A percentile compares a stretch with the other conserved stretches of the same genome.
phyloP scores from a whole-genome alignment of 192 early-diverging fungal species.

The Coemansia sp. region DNA sequence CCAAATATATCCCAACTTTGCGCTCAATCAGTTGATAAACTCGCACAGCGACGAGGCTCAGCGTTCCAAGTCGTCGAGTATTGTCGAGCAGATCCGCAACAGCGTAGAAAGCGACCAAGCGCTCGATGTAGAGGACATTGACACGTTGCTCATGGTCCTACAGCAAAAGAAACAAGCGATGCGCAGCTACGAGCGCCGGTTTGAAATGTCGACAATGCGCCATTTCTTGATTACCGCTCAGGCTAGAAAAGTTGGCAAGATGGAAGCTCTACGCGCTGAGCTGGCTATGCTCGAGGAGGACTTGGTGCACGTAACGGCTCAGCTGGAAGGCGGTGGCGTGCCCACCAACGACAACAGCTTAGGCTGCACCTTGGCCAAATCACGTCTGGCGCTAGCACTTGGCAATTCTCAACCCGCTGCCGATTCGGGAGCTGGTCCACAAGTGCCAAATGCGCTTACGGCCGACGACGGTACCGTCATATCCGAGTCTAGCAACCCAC shows the following conservation, averaged over 20 bases:
- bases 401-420: constrained; percentile 6
- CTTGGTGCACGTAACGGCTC: constrained; percentile 37
- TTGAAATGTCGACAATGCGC: constrained; percentile 59
- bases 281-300: constrained; percentile 46
- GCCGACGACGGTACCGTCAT: constrained; percentile 3
- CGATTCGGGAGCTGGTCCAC: constrained; percentile 22
- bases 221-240: constrained; percentile 68
- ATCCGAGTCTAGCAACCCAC: background rate
- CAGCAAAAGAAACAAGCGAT: constrained; percentile 64
- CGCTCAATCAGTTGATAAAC: constrained; percentile 47
- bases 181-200: constrained; percentile 56
- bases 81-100: constrained; percentile 33
- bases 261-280: constrained; percentile 46
- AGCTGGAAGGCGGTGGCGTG: constrained; percentile 28
- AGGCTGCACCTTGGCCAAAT: constrained; percentile 13
- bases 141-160: constrained; percentile 59
- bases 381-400: background rate
- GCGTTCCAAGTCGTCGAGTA: constrained; percentile 8
- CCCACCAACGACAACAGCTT: constrained; percentile 10
- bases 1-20: constrained; percentile 85
- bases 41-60: constrained; percentile 7
- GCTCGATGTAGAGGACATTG: constrained; percentile 60
- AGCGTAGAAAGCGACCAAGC: constrained; percentile 32
- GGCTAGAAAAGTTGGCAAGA: constrained; percentile 56
- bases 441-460: constrained; percentile 34